These are phyloP conservation scores for Botrytis aclada DNA, from an alignment of 2,329 filamentous ascomycete species.

Conservation along the genomic window DNA sequence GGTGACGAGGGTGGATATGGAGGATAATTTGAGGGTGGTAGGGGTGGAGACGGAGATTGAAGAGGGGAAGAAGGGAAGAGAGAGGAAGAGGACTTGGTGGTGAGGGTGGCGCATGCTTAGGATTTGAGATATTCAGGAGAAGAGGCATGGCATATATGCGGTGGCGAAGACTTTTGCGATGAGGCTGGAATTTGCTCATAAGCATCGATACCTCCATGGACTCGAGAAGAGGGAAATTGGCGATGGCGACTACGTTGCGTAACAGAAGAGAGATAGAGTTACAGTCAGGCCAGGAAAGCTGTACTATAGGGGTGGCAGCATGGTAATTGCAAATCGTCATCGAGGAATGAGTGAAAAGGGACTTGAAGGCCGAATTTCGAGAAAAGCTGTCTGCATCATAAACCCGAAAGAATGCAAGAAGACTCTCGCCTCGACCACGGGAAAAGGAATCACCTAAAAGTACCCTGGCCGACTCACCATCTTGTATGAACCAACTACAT, in stretches of 20 bases:
- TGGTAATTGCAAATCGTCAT: neutral
- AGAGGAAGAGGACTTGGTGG: slow-evolving; percentile 11
- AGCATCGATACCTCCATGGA: neutral
- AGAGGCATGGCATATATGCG: too few relatives aligned
- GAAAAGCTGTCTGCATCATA: neutral
- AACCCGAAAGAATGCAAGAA: neutral
- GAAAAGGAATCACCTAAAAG: neutral
- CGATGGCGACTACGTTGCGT: neutral
- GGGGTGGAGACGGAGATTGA: neutral
- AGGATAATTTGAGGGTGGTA: slow-evolving; percentile 12
- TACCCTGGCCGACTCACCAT: neutral
- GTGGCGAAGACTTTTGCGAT: neutral
- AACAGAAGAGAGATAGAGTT: neutral
- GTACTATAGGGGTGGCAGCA: neutral
- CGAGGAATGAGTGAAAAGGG: too few relatives aligned
- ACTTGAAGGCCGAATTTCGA: neutral
- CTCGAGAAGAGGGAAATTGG: neutral
- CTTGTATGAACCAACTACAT: neutral
- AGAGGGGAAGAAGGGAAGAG: neutral
- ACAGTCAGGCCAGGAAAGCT: neutral
- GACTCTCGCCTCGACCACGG: neutral
- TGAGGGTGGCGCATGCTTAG: neutral
- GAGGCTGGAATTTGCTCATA: neutral
- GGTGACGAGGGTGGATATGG: neutral
- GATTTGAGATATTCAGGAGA: neutral